A percentile compares a stretch with the other conserved stretches of the same genome.
Evolutionary conservation across 2,329 filamentous ascomycete genomes (phyloP).

Genomic region (Magnaporthales sp.): DNA sequence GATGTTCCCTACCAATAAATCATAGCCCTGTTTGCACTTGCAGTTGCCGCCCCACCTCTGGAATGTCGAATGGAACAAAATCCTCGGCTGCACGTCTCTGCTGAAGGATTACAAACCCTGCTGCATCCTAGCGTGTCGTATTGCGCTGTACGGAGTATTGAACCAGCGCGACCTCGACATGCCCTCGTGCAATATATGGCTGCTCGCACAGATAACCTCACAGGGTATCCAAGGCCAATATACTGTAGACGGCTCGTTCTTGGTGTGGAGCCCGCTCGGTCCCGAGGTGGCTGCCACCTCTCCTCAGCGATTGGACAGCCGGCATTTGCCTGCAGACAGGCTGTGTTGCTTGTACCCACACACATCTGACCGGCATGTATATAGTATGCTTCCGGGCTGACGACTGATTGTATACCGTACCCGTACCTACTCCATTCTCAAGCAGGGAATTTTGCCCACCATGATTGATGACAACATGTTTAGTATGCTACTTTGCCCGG

Average conservation of each 20-base stretch:
- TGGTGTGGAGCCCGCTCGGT: neutral
- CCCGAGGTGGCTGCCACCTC: neutral
- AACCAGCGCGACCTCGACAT: neutral
- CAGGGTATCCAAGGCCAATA: neutral
- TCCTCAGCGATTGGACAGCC: neutral
- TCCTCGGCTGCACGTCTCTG: neutral
- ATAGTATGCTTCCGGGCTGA: neutral
- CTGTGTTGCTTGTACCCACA: neutral
- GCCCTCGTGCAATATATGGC: neutral
- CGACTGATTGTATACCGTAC: neutral
- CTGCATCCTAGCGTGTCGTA: neutral
- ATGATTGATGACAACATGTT: neutral
- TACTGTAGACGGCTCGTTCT: neutral
- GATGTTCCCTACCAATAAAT: neutral
- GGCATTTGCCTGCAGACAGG: neutral
- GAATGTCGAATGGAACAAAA: neutral
- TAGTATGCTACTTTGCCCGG: neutral
- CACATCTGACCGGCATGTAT: neutral
- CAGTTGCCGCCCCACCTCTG: neutral
- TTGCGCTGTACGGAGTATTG: neutral
- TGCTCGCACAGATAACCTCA: neutral
- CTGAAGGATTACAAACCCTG: neutral
- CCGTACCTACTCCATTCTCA: neutral
- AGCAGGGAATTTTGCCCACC: neutral
- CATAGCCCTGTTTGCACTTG: neutral